A percentile compares a stretch with the other conserved stretches of the same genome.
Conservation (phyloP, 2,329 filamentous ascomycete genomes). For the Camptophora hylomeconis region DNA sequence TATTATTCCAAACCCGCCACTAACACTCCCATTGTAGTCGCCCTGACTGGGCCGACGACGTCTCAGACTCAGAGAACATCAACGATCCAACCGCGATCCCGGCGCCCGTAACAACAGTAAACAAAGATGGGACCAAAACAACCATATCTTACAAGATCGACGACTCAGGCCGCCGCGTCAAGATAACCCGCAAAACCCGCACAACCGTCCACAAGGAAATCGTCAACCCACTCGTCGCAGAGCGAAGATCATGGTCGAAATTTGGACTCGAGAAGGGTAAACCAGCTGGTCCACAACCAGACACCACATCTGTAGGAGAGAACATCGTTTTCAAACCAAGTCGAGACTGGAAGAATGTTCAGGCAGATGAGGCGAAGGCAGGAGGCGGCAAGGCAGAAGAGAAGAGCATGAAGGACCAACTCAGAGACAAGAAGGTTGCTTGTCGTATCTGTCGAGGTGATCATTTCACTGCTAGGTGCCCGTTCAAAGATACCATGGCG, state of each 20-base stretch:
- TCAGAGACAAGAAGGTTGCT: conserved; percentile 99
- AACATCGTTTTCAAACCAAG: conserved; percentile 95
- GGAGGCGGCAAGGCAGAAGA: conserved; percentile 45
- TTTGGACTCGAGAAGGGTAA: conserved; percentile 87
- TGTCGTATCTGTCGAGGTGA: conserved; percentile 97
- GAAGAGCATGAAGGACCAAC: conserved; percentile 52
- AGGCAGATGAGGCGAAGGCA: conserved; percentile 52
- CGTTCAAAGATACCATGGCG: conserved; percentile 99
- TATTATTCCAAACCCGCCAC: background rate
- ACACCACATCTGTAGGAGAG: conserved; percentile 88
- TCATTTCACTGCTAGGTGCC: conserved; percentile 98
- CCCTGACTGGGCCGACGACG: conserved; percentile 19
- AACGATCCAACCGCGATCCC: conserved; percentile 78
- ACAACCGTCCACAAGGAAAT: conserved; percentile 82
- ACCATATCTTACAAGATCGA: conserved; percentile 81
- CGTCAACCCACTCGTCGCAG: conserved; percentile 92
- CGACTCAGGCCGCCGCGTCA: conserved; percentile 89
- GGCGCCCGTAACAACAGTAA: conserved; percentile 74
- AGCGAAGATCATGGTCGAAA: conserved; percentile 85
- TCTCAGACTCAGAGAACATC: conserved; percentile 69
- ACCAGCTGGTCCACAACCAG: conserved; percentile 63
- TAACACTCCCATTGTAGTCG: conserved; percentile 4
- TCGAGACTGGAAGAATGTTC: conserved; percentile 85
- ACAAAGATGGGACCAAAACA: conserved; percentile 98
- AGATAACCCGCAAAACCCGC: conserved; percentile 91